Evolutionary conservation across 2,329 filamentous ascomycete genomes (phyloP), one percentile per base, ranked within the genome.

Genomic region (Trichoderma aggressivum): DNA sequence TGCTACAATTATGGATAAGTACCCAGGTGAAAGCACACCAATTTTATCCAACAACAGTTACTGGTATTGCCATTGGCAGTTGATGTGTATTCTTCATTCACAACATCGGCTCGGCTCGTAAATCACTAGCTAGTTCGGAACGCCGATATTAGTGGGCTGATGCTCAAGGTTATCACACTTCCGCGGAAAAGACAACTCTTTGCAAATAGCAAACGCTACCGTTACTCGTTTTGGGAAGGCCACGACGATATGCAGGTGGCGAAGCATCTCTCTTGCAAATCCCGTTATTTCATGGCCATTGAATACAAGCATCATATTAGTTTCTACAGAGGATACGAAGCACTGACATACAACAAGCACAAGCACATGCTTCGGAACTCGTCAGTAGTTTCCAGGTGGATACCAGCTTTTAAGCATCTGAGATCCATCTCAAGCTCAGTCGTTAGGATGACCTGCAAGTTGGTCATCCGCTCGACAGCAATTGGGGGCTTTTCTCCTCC

Each of bases 381-480:
- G 16, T 32, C 11, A n/a, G n/a, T n/a, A n/a, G n/a, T 28, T 5
- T 3, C 11, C 43, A 36, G 43, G 62, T 65, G 62, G 62, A 65
- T 65, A 65, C 62, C 30, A 24, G 11, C 28, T 3, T 16, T 21
- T 36, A 50, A 32, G n/a, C 28, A 65, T 12, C 43, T 28, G 30
- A 32, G 39, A 65, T 53, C 43, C 43, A 36, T 50, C 43, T 53
- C 47, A 53, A 53, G n/a, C 47, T 53, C 47, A 24, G 47, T 21
- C 47, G 21, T 34, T 53, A 2, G 26, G 47, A 72, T 72, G 58
- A 72, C 70, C 50, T 43, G 34, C 7, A 59, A 53, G 59, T 72
- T 72, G 70, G 70, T 72, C 60, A 72, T 70, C 7, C 65, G 24
- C 28, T 47, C 30, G 24, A 62, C 32, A 36, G 28, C 47, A 32